phyloP scores from a whole-genome alignment of 23 red algal species.

The Porphyridium purpureum region DNA sequence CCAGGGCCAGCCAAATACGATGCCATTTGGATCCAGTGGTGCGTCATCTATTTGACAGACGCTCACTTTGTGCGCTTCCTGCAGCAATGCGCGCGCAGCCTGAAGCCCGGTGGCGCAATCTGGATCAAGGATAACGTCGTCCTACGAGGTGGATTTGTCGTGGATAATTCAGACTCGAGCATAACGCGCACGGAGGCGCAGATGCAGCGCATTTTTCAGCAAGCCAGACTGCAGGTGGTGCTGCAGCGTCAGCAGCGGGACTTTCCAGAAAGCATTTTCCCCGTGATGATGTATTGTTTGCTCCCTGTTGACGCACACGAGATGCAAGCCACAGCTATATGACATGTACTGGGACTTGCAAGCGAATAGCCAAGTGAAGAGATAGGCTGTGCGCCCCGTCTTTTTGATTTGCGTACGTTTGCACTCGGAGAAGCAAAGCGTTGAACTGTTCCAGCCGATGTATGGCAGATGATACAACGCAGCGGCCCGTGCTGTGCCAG shows the following conservation, averaged over 20 bases:
- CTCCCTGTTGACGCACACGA: too few species aligned
- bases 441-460: too few species aligned
- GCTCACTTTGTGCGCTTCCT: slow-evolving; percentile 34
- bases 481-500: too few species aligned
- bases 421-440: too few species aligned
- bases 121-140: slow-evolving; percentile 39
- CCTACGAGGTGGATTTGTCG: slow-evolving; percentile 9
- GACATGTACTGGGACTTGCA: too few species aligned
- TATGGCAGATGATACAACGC: too few species aligned
- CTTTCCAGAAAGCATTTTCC: slow-evolving; percentile 9
- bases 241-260: neutral
- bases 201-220: slow-evolving; percentile 15
- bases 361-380: too few species aligned
- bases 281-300: slow-evolving; percentile 10
- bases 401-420: too few species aligned
- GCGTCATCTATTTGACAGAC: slow-evolving; percentile 53
- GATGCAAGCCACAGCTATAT: too few species aligned
- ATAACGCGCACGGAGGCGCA: slow-evolving; percentile 39
- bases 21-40: slow-evolving; percentile 59
- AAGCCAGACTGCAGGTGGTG: slow-evolving; percentile 18
- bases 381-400: too few species aligned
- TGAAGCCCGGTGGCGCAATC: slow-evolving; percentile 12
- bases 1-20: slow-evolving; percentile 5
- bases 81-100: neutral
- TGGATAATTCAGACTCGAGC: slow-evolving; percentile 40